Conservation (phyloP, 2,329 filamentous ascomycete genomes). For the Biscogniauxia marginata region DNA sequence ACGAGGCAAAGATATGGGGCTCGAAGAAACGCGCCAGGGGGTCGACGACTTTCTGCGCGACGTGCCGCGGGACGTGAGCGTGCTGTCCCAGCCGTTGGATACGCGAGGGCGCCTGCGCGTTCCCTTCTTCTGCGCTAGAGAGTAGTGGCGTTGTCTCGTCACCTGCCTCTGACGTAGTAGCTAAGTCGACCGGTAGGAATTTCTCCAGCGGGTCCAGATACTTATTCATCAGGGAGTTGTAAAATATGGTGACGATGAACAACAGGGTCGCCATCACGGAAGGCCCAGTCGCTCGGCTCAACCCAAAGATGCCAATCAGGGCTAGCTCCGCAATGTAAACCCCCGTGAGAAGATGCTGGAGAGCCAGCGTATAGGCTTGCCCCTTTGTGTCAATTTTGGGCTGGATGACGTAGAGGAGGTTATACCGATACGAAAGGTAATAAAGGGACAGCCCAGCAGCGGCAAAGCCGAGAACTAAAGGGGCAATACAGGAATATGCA, state of each 20-base stretch:
- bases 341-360: slow-evolving; percentile 71
- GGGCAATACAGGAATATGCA: slow-evolving; percentile 73
- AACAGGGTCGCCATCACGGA: slow-evolving; percentile 61
- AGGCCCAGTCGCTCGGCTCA: slow-evolving; percentile 56
- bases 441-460: slow-evolving; percentile 67
- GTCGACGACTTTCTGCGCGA: slow-evolving; percentile 22
- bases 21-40: slow-evolving; percentile 29
- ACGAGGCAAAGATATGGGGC: slow-evolving; percentile 27
- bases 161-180: slow-evolving; percentile 10
- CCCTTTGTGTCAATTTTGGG: slow-evolving; percentile 72
- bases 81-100: slow-evolving; percentile 25
- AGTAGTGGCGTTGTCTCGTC: slow-evolving; percentile 28
- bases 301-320: slow-evolving; percentile 68
- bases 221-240: slow-evolving; percentile 47
- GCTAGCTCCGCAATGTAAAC: slow-evolving; percentile 69
- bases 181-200: slow-evolving; percentile 26
- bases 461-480: slow-evolving; percentile 69
- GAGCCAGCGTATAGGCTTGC: slow-evolving; percentile 65
- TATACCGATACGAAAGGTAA: slow-evolving; percentile 75
- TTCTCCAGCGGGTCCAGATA: slow-evolving; percentile 32
- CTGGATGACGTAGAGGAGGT: slow-evolving; percentile 70
- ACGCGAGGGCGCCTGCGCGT: slow-evolving; percentile 12
- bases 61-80: slow-evolving; percentile 15
- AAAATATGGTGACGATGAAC: slow-evolving; percentile 59
- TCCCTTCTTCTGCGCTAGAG: slow-evolving; percentile 26